Conservation (phyloP, 2,329 filamentous ascomycete genomes). For the Reticulascus tulasneorum region DNA sequence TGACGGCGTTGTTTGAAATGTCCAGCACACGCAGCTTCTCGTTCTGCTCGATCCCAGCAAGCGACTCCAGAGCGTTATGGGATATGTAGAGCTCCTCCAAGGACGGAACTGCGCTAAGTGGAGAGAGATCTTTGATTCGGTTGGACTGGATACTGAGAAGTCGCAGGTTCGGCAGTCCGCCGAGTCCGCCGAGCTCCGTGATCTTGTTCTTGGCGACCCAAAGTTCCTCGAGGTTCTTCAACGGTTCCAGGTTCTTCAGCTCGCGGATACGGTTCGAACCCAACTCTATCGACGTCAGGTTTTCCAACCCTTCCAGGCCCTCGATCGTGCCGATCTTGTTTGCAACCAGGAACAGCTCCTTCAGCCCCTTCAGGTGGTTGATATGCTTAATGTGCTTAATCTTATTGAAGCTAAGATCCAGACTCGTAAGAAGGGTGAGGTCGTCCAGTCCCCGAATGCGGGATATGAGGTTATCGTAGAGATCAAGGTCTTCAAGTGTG, state of each 20-base stretch:
- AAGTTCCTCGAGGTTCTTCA: conserved; percentile 77
- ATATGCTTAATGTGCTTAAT: conserved; percentile 97
- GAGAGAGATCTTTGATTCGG: conserved; percentile 74
- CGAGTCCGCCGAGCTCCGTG: conserved; percentile 72
- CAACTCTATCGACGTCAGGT: conserved; percentile 80
- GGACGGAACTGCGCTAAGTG: conserved; percentile 66
- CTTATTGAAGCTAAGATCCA: conserved; percentile 98
- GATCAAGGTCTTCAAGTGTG: conserved; percentile 77
- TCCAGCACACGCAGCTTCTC: conserved; percentile 73
- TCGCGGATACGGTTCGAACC: conserved; percentile 89
- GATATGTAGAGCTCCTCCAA: conserved; percentile 95
- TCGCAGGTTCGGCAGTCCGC: conserved; percentile 71
- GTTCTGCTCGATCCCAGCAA: conserved; percentile 69
- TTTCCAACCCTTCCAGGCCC: conserved; percentile 68
- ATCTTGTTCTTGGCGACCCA: conserved; percentile 99
- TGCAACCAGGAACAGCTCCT: conserved; percentile 86
- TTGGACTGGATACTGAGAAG: conserved; percentile 96
- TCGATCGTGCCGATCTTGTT: conserved; percentile 92
- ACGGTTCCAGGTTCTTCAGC: conserved; percentile 76
- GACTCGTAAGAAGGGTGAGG: conserved; percentile 67
- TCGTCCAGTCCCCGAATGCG: conserved; percentile 81
- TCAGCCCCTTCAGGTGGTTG: conserved; percentile 70
- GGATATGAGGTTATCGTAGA: conserved; percentile 93
- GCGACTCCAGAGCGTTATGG: conserved; percentile 80
- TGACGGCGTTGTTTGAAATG: conserved; percentile 82